A percentile compares a stretch with the other conserved stretches of the same genome.
phyloP scores from a whole-genome alignment of 225 moss, liverwort and hornwort genomes.

The Physcomitrellopsis africana region DNA sequence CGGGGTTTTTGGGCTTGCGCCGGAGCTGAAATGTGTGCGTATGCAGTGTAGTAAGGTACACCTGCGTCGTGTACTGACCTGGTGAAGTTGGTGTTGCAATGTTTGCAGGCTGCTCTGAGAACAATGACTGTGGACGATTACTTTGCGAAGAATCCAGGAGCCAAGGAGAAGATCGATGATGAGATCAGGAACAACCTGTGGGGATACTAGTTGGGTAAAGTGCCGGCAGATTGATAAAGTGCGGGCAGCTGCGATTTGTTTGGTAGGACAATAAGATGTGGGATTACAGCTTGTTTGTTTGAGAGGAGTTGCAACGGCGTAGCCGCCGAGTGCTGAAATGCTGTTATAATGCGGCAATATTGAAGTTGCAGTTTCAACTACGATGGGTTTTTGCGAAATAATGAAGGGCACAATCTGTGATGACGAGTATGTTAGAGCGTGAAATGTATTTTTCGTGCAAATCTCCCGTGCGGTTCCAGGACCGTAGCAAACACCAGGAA shows the following conservation, averaged over 20 bases:
- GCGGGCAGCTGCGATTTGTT: conserved; percentile 18
- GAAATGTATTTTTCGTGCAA: too few species aligned
- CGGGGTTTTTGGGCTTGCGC: not conserved
- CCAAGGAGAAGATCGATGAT: conserved; percentile 88
- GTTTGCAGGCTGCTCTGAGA: conserved; percentile 65
- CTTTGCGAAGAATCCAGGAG: conserved; percentile 75
- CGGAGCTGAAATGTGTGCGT: not conserved
- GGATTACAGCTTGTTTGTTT: not conserved
- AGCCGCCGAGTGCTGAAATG: conserved; percentile 14
- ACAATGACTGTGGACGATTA: conserved; percentile 92
- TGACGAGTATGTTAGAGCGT: too few species aligned
- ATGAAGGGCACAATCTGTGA: too few species aligned
- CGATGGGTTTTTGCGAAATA: not conserved
- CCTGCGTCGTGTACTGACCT: not conserved
- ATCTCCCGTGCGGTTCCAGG: too few species aligned
- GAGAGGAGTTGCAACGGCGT: not conserved
- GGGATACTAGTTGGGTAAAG: conserved; percentile 48
- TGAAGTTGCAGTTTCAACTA: not conserved
- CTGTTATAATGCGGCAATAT: not conserved
- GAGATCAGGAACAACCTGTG: conserved; percentile 88
- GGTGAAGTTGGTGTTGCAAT: conserved; percentile 1
- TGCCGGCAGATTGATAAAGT: not conserved
- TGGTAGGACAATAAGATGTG: conserved; percentile 33
- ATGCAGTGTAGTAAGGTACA: too few species aligned
- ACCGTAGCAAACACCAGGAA: too few species aligned